Evolutionary conservation across 2,329 filamentous ascomycete genomes (phyloP).

Genomic region (Trichoderma harzianum): DNA sequence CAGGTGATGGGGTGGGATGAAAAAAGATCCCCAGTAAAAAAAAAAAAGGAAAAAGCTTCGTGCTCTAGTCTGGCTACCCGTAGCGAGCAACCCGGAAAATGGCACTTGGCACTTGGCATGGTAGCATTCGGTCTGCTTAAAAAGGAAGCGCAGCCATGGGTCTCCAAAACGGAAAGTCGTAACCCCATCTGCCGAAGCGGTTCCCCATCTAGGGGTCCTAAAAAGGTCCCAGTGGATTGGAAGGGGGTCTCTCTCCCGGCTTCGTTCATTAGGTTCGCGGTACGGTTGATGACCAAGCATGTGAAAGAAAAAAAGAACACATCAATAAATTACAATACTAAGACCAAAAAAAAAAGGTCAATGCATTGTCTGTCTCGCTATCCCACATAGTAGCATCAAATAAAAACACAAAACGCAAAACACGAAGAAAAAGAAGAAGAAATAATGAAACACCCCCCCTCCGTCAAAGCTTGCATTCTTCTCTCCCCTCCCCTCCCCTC

Average conservation of each 20-base stretch:
- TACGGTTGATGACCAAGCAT: too few relatives aligned
- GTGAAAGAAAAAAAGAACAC: not conserved
- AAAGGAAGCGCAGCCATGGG: not conserved
- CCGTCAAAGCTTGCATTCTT: too few relatives aligned
- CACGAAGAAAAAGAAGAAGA: not conserved
- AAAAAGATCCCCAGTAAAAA: not conserved
- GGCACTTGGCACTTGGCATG: not conserved
- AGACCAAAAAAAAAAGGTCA: not conserved
- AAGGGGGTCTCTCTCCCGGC: not conserved
- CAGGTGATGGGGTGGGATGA: not conserved
- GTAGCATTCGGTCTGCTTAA: not conserved
- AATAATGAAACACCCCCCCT: not conserved
- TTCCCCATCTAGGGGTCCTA: not conserved
- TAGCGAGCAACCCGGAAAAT: not conserved
- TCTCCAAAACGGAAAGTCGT: not conserved
- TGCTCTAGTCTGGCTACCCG: not conserved
- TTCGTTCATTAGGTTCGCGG: too few relatives aligned
- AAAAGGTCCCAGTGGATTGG: not conserved
- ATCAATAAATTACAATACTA: not conserved
- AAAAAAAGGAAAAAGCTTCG: not conserved
- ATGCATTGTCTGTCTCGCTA: not conserved
- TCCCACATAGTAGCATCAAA: not conserved
- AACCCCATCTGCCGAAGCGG: not conserved
- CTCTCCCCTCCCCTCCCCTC: not conserved
- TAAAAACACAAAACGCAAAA: not conserved